phyloP scores from a whole-genome alignment of 2,329 filamentous ascomycete genomes.

The Colletotrichum sp. region DNA sequence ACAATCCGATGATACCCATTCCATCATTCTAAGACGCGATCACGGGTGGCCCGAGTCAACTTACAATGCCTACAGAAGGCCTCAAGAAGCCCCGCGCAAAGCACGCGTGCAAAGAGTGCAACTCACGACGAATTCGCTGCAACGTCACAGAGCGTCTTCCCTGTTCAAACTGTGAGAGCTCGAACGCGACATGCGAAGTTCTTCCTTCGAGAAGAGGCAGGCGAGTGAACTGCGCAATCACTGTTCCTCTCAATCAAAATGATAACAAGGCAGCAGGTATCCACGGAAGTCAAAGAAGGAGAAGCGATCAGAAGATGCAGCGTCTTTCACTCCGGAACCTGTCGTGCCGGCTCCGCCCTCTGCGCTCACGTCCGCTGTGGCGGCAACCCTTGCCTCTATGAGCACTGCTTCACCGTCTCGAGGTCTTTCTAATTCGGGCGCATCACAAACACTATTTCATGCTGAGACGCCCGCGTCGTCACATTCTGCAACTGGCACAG shows the following conservation, averaged over 20 bases:
- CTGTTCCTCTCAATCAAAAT: background rate
- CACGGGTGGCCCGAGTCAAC: background rate
- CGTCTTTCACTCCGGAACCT: background rate
- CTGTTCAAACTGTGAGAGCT: constrained; percentile 23
- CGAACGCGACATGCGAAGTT: constrained; percentile 20
- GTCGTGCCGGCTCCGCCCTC: background rate
- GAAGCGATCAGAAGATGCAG: background rate
- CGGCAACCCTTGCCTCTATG: constrained; percentile 2
- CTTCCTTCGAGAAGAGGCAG: constrained; percentile 22
- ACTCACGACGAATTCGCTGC: constrained; percentile 24
- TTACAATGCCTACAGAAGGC: background rate
- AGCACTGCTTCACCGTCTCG: constrained; percentile 14
- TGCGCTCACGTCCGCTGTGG: background rate
- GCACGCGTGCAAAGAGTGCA: constrained; percentile 26
- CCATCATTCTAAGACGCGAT: background rate
- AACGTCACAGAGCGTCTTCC: constrained; percentile 24
- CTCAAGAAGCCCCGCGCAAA: constrained; percentile 23
- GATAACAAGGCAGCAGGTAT: constrained; percentile 11
- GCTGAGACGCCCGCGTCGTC: constrained; percentile 6
- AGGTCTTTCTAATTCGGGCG: background rate
- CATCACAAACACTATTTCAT: constrained; percentile 5
- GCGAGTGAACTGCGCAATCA: background rate
- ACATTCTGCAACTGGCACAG: background rate
- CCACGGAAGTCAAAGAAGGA: constrained; percentile 17
- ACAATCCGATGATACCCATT: background rate